Percentiles rank a stretch among this genome's conserved stretches.
Evolutionary conservation across 2,329 filamentous ascomycete species (phyloP).

Genomic region (Sclerotinia subarctica): DNA sequence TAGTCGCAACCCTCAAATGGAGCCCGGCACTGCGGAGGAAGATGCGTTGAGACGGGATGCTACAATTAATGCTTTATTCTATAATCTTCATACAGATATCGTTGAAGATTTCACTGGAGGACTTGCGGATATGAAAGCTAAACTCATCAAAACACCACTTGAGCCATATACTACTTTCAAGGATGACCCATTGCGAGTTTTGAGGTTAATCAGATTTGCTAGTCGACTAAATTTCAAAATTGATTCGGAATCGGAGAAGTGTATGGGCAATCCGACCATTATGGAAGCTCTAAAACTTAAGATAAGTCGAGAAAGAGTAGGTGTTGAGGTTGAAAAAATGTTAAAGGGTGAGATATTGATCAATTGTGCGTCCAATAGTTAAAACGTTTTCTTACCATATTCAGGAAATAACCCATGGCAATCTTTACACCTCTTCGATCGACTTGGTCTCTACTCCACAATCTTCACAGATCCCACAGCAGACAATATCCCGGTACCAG

Average conservation of each 20-base stretch:
- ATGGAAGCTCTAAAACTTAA: constrained; percentile 76
- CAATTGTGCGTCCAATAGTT: background rate
- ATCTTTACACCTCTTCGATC: constrained; percentile 63
- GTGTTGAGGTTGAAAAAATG: constrained; percentile 88
- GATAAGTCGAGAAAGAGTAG: constrained; percentile 88
- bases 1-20: constrained; percentile 85
- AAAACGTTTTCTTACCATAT: constrained; percentile 22
- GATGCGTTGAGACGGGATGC: constrained; percentile 88
- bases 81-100: constrained; percentile 75
- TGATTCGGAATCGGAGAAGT: constrained; percentile 61
- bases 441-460: constrained; percentile 64
- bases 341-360: constrained; percentile 57
- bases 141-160: constrained; percentile 79
- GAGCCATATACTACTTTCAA: constrained; percentile 89
- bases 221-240: constrained; percentile 80
- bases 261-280: constrained; percentile 79
- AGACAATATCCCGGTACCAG: constrained; percentile 51
- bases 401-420: constrained; percentile 56
- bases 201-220: constrained; percentile 86
- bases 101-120: constrained; percentile 88
- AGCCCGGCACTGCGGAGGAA: constrained; percentile 88
- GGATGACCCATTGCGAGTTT: constrained; percentile 84
- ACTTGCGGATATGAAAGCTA: constrained; percentile 66
- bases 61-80: constrained; percentile 93
- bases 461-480: constrained; percentile 69